Evolutionary conservation across 805 yeast genomes (phyloP).

Genomic region (Suhomyces prunicola): DNA sequence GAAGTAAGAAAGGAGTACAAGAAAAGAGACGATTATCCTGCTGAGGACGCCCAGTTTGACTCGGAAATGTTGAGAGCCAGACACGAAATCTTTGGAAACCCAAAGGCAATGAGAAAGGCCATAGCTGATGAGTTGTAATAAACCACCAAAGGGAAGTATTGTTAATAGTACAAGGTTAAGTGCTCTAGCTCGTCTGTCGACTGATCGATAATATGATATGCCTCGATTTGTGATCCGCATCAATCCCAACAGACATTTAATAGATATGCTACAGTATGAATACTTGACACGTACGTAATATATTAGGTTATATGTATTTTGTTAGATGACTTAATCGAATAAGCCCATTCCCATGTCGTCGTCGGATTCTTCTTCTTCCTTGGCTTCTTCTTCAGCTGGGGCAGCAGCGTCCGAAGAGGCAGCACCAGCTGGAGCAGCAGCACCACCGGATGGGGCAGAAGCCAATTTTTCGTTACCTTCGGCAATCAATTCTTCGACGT

Average conservation of each 20-base stretch:
- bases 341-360: conserved; percentile 32
- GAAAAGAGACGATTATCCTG: conserved; percentile 27
- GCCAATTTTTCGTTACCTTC: conserved; percentile 37
- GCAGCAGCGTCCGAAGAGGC: conserved; percentile 24
- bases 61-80: conserved; percentile 40
- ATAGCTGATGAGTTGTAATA: conserved; percentile 47
- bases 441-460: conserved; percentile 33
- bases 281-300: background rate
- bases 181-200: too few species aligned
- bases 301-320: conserved; percentile 5
- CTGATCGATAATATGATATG: too few species aligned
- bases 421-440: conserved; percentile 27
- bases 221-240: too few species aligned
- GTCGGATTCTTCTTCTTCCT: conserved; percentile 24
- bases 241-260: too few species aligned
- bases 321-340: conserved; percentile 22
- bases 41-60: conserved; percentile 36
- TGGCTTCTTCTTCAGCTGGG: conserved; percentile 25
- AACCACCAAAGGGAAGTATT: too few species aligned
- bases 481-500: conserved; percentile 34
- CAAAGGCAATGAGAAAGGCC: conserved; percentile 63
- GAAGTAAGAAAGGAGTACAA: conserved; percentile 22
- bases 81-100: conserved; percentile 76
- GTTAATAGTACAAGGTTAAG: too few species aligned
- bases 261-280: background rate